Evolutionary conservation across 1,284 basidiomycete species (phyloP), one percentile per base, ranked within the genome.

Genomic region (Cryptococcus maquisensis): DNA sequence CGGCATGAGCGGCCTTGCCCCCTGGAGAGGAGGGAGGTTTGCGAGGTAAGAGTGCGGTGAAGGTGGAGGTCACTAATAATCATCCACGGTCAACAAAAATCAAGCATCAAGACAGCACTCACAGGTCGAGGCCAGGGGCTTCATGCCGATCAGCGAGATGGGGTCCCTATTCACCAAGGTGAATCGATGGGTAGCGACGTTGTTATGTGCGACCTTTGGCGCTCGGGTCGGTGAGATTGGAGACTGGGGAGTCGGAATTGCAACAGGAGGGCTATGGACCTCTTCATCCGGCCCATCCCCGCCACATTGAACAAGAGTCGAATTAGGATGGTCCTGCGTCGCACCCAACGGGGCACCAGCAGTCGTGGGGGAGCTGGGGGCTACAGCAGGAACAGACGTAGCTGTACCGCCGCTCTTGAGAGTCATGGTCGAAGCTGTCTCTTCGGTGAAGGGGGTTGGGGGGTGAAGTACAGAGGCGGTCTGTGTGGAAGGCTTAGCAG

Each of bases 141-240:
- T 78, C 40, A 77, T 72, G 81, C 73, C 85, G 85, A 47, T 81
- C 79, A 20, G 85, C 84, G 38, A 88, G 86, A 60, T 53, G n/a
- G 57, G 55, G 26, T 65, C 62, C 50, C 65, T 67, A 69, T 87
- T 88, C 60, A 92, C 81, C 36, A 93, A 78, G 10, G 90, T 87
- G 77, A 94, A 94, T 23, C 91, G 84, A 73, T 94, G 90, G 0
- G 89, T 71, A 1, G 60, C 61, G 10, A 50, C 12, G 13, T 42
- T 47, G 18, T 46, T 80, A 53, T 83, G 78, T 7, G 16, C 28
- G 10, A 32, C 10, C 10, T 32, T 32, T 1, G 7, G 28, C 28
- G 28, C 10, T 32, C 5, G 28, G 10, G 28, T 8, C 7, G 28
- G 28, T 8, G 28, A 32, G 7, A 6, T 32, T 32, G 28, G 28